phyloP scores from a whole-genome alignment of 2,329 filamentous ascomycete genomes.

The Penicillium sp. region DNA sequence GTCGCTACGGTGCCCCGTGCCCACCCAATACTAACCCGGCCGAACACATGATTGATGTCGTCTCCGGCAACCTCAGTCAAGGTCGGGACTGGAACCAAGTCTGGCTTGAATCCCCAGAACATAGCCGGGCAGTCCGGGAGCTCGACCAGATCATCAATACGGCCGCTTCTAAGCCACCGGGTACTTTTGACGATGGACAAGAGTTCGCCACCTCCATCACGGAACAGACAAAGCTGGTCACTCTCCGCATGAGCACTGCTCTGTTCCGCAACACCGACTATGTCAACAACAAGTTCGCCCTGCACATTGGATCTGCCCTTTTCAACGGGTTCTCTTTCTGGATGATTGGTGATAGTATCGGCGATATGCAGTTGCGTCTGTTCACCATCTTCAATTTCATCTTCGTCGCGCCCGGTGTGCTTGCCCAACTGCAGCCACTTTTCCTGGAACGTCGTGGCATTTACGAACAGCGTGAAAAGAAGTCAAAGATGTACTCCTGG shows the following conservation, averaged over 20 bases:
- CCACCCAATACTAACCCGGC: constrained; percentile 56
- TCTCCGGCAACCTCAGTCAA: constrained; percentile 46
- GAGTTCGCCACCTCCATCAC: constrained; percentile 61
- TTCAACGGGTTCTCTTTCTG: constrained; percentile 58
- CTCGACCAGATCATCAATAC: constrained; percentile 57
- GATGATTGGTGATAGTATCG: constrained; percentile 57
- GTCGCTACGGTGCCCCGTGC: constrained; percentile 57
- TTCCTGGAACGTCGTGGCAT: constrained; percentile 64
- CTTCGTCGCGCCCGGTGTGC: constrained; percentile 44
- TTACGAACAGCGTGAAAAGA: constrained; percentile 62
- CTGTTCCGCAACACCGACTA: constrained; percentile 64
- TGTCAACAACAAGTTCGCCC: constrained; percentile 56
- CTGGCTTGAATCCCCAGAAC: constrained; percentile 61
- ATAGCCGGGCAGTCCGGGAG: constrained; percentile 51
- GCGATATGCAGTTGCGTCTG: constrained; percentile 65
- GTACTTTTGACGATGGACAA: constrained; percentile 37
- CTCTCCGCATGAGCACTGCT: constrained; percentile 59
- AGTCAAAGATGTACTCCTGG: constrained; percentile 68
- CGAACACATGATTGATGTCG: constrained; percentile 50
- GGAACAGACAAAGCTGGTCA: constrained; percentile 59
- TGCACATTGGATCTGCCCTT: constrained; percentile 47
- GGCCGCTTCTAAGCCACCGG: constrained; percentile 39
- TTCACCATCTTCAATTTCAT: constrained; percentile 63
- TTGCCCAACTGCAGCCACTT: constrained; percentile 54
- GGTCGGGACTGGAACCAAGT: constrained; percentile 65